Base-by-base conservation (phyloP, 1,284 basidiomycete species). In the Cutaneotrichosporon arboriforme region DNA sequence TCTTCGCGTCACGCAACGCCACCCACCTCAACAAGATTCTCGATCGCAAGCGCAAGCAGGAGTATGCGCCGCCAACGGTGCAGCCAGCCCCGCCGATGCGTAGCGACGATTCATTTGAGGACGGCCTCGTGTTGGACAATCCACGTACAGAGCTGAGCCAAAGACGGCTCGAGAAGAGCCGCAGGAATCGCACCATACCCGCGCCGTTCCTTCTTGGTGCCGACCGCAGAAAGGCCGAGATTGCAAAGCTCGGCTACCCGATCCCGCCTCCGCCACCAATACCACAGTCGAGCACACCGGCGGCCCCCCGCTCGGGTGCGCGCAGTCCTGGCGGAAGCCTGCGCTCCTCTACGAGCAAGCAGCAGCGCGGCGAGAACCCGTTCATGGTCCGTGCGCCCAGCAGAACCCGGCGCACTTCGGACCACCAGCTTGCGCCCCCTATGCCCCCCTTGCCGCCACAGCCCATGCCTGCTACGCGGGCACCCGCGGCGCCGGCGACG, bases 91-190 rank as follows among this genome's bases (percentile, higher is more conserved):
- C 23, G 12, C 47, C 34, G 4, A 47, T 40, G 43, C 48, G 55
- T 1, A 58, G 43, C 15, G 70, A 73, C 46, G 72, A 74, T 39
- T 65, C 62, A 4, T 69, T 76, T 21, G 74, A 76, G 45, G 72
- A 76, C 53, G 74, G 74, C 5, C 49, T 76, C 20, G 64, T 74
- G 20, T 57, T 76, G 13, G 68, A 70, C 37, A 64, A 71, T 49
- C 69, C 68, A 2, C 55, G 64, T 13, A 55, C 62, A 4, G 72
- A 74, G 43, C 55, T 75, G 12, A 68, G 58, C n/a, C 58, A 60
- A 7, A 60, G 65, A 33, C 57, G 70, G 17, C 51, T 74, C 31
- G 55, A 57, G 46, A 57, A 62, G 59, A 51, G 49, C 40, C 45
- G 54, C 9, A 49, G 52, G 4, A 54, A 51, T 21, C 59, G 59